Base-by-base conservation (phyloP, 345 rosid genomes). In the Linum usitatissimum region DNA sequence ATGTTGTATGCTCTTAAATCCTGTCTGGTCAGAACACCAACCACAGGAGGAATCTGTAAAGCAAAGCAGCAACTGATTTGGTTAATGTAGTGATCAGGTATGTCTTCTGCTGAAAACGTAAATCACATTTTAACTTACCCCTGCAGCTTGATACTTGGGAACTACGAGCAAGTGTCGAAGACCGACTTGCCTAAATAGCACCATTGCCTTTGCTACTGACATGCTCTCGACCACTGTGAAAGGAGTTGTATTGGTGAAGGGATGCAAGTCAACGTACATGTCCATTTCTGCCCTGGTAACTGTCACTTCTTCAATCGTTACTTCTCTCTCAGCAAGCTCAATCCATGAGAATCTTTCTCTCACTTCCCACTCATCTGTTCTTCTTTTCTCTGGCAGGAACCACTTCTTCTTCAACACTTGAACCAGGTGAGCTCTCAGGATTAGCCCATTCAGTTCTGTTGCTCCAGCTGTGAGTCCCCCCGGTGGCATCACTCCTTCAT, bases 151-250 rank as follows among this genome's bases (percentile, higher is more conserved):
- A 57, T 82, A 83, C 70, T 78, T 88, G 19, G 96, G 95, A 40
- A 88, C 83, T 6, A 91, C 64, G 59, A 86, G 83, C 86, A 88
- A 39, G 64, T 91, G 98, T 4, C 98, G 71, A 9, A 84, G 90
- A 30, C 88, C 98, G 18, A 85, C 83, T 78, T 73, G 86, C 70
- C 98, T 66, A 80, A 88, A 91, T 18, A 88, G 81, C 65, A 91
- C 88, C 78, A 83, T 55, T 53, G 98, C 96, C 76, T 88, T 91
- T n/a, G 90, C 96, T 54, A 86, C 96, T 3, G 96, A 88, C 85
- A 83, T 82, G 79, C 82, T 86, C 68, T 88, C 96, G 78, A 85
- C 67, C 58, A 88, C 98, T 0, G 92, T 86, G 76, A 78, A 86
- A 58, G 98, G 96, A 1, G 95, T 86, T 66, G 95, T 81, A 78